These are phyloP conservation scores for Candida nanaspora DNA, from an alignment of 805 yeast species.

Conservation along the genomic window DNA sequence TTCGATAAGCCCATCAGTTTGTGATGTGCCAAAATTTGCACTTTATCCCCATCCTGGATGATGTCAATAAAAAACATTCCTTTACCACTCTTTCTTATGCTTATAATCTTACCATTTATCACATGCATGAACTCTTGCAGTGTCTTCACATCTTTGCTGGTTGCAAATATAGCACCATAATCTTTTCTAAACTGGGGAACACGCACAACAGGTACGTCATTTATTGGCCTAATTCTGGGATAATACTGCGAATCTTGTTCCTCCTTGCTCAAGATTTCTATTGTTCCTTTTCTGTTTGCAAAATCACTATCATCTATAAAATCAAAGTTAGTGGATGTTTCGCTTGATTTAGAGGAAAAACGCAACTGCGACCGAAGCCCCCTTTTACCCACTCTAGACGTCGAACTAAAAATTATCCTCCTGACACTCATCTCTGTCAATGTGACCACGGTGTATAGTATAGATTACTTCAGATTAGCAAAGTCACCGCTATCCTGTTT, in stretches of 20 bases:
- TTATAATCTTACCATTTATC: conserved; percentile 50
- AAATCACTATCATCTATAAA: conserved; percentile 23
- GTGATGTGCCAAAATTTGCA: conserved; percentile 60
- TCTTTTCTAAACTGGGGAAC: conserved; percentile 31
- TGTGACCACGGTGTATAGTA: no score
- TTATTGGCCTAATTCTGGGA: conserved; percentile 14
- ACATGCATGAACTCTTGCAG: conserved; percentile 14
- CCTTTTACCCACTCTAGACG: neutral
- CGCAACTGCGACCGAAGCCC: neutral
- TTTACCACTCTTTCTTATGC: conserved; percentile 60
- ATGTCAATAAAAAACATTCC: conserved; percentile 66
- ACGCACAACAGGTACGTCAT: conserved; percentile 14
- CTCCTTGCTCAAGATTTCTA: conserved; percentile 5
- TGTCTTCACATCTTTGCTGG: conserved; percentile 14
- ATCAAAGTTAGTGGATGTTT: neutral
- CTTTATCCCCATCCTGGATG: conserved; percentile 45
- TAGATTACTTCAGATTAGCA: no score
- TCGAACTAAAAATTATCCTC: no score
- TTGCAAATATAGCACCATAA: conserved; percentile 19
- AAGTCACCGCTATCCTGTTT: no score
- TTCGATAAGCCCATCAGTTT: conserved; percentile 35
- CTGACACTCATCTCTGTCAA: no score
- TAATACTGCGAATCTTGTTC: conserved; percentile 19
- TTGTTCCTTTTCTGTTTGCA: conserved; percentile 21
- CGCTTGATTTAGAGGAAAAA: neutral